phyloP scores from a whole-genome alignment of 768 basidiomycete species.

The Leccinum barrowsii region DNA sequence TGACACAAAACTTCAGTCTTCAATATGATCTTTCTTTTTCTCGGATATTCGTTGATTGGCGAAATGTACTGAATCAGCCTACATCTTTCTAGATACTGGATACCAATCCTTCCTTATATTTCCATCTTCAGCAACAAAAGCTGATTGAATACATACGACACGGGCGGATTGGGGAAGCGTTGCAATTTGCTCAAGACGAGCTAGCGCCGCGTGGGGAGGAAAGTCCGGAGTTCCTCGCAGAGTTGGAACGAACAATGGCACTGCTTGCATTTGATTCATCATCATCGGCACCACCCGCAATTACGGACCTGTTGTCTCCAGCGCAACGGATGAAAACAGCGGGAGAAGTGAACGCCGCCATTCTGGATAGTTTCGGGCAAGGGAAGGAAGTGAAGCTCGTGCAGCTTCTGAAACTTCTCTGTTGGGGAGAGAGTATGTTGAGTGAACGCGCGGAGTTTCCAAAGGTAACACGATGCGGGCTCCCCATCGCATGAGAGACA shows the following conservation, averaged over 20 bases:
- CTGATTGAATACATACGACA: constrained; percentile 92
- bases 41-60: background rate
- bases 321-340: constrained; percentile 93
- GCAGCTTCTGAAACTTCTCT: constrained; percentile 74
- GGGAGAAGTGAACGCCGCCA: constrained; percentile 92
- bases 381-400: constrained; percentile 90
- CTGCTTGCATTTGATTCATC: constrained; percentile 77
- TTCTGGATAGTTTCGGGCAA: constrained; percentile 87
- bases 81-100: constrained; percentile 79
- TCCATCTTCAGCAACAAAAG: constrained; percentile 93
- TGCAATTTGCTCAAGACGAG: constrained; percentile 90
- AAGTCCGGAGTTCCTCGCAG: constrained; percentile 87
- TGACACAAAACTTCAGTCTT: constrained; percentile 88
- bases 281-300: constrained; percentile 49
- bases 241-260: constrained; percentile 94
- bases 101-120: constrained; percentile 89
- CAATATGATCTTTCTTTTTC: constrained; percentile 68
- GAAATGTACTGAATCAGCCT: constrained; percentile 12
- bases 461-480: constrained; percentile 44
- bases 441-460: constrained; percentile 79
- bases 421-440: constrained; percentile 84
- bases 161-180: constrained; percentile 71
- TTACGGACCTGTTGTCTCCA: constrained; percentile 78
- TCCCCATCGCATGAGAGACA: constrained; percentile 21
- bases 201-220: constrained; percentile 94